Conservation (phyloP, 306 rosid genomes). For the Prosopis cineraria region DNA sequence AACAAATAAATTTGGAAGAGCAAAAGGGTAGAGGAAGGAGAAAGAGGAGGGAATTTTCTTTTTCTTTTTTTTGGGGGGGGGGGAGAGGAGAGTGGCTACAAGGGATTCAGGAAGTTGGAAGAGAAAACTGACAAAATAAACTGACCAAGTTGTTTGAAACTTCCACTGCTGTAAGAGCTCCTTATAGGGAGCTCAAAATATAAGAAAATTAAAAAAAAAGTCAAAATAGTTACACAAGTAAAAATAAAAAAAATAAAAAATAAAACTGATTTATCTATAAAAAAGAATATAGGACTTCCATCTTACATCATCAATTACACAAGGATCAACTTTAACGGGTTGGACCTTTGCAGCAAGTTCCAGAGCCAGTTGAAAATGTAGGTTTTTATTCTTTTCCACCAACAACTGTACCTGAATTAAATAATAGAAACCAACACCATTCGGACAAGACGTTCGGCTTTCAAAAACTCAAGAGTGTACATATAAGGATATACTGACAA, state of each 20-base stretch:
- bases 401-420: constrained; percentile 76
- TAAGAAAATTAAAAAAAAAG: background rate
- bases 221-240: background rate
- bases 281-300: background rate
- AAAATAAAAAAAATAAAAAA: background rate
- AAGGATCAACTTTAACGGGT: constrained; percentile 63
- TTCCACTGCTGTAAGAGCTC: background rate
- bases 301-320: constrained; percentile 64
- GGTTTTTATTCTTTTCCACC: constrained; percentile 79
- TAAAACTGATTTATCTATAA: background rate
- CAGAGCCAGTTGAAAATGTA: constrained; percentile 74
- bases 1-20: background rate
- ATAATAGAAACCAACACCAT: constrained; percentile 32
- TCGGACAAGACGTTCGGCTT: constrained; percentile 30
- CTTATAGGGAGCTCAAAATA: background rate
- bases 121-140: background rate
- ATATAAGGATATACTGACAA: constrained; percentile 54
- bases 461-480: constrained; percentile 16
- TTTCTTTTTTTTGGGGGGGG: background rate
- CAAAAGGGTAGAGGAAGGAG: background rate
- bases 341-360: constrained; percentile 79
- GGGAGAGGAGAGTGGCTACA: too few relatives aligned
- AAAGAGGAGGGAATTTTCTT: background rate
- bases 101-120: too few relatives aligned
- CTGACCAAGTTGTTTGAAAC: background rate